phyloP scores from a whole-genome alignment of 768 basidiomycete species.

The Pleurotus citrinopileatus region DNA sequence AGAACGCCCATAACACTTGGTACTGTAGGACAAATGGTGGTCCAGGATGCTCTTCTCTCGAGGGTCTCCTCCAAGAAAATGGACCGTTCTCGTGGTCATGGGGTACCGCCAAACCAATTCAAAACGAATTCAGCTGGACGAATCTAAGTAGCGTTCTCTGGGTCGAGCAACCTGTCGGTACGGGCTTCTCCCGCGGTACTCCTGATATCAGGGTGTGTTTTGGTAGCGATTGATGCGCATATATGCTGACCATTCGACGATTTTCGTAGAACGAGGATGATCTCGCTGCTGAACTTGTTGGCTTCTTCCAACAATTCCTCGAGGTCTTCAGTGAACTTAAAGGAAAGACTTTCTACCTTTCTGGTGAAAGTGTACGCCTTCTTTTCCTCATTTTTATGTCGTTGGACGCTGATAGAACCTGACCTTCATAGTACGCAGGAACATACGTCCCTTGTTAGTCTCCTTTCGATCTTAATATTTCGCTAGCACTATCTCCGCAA shows the following conservation, averaged over 20 bases:
- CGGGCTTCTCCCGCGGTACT: conserved; percentile 70
- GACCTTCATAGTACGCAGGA: conserved; percentile 8
- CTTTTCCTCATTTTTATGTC: neutral
- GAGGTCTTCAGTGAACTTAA: conserved; percentile 73
- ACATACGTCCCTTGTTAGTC: conserved; percentile 1
- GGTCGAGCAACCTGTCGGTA: conserved; percentile 80
- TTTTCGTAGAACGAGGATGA: conserved; percentile 47
- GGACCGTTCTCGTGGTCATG: conserved; percentile 67
- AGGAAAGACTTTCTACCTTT: conserved; percentile 65
- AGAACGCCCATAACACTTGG: neutral
- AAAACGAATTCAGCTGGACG: conserved; percentile 74
- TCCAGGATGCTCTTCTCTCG: conserved; percentile 73
- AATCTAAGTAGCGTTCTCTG: conserved; percentile 73
- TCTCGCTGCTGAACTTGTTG: conserved; percentile 44
- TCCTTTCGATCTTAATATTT: no score
- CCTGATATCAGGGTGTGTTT: conserved; percentile 56
- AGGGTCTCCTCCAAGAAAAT: conserved; percentile 72
- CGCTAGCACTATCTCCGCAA: no score
- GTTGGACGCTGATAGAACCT: neutral
- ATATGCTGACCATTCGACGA: neutral
- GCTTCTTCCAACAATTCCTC: conserved; percentile 75
- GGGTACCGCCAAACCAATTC: conserved; percentile 62
- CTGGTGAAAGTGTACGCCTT: conserved; percentile 69
- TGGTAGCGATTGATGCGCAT: neutral
- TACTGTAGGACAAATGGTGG: conserved; percentile 71